Conservation (phyloP, 208 protist genomes). For the Leishmania mexicana region DNA sequence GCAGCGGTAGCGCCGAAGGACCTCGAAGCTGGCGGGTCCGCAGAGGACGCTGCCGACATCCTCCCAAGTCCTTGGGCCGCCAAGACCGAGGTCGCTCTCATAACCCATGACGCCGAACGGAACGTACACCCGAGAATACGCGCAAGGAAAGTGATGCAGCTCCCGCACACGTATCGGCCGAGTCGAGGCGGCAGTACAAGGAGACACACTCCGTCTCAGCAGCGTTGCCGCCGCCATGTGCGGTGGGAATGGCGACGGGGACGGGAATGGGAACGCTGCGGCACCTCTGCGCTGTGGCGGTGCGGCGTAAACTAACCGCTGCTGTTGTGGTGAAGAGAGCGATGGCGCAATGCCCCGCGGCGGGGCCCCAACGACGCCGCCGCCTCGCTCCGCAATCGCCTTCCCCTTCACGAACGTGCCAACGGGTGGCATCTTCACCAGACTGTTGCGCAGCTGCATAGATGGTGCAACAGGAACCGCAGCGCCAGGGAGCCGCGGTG, state of each 20-base stretch:
- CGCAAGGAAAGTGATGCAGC: conserved; percentile 60
- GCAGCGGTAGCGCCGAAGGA: conserved; percentile 60
- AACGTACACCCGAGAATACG: conserved; percentile 37
- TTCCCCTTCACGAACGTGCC: neutral
- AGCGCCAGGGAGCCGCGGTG: neutral
- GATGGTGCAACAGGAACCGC: neutral
- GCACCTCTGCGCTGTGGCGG: neutral
- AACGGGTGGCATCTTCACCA: neutral
- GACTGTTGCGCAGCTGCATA: neutral
- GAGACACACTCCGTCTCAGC: neutral
- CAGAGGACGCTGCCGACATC: conserved; percentile 55
- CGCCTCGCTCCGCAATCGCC: neutral
- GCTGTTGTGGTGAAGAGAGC: neutral
- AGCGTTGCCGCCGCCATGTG: neutral
- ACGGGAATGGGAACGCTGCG: neutral
- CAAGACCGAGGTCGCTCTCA: conserved; percentile 37
- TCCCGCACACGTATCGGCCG: conserved; percentile 39
- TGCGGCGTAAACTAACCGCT: neutral
- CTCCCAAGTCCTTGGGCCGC: conserved; percentile 41
- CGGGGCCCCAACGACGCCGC: neutral
- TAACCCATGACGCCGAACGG: conserved; percentile 53
- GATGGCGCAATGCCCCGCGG: neutral
- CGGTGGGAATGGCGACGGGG: neutral
- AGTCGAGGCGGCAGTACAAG: neutral
- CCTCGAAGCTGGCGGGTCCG: conserved; percentile 48